Percentiles rank a stretch among this genome's conserved stretches.
These are phyloP conservation scores for Avena eriantha DNA, from an alignment of 176 grass and related monocot species.

Conservation along the genomic window DNA sequence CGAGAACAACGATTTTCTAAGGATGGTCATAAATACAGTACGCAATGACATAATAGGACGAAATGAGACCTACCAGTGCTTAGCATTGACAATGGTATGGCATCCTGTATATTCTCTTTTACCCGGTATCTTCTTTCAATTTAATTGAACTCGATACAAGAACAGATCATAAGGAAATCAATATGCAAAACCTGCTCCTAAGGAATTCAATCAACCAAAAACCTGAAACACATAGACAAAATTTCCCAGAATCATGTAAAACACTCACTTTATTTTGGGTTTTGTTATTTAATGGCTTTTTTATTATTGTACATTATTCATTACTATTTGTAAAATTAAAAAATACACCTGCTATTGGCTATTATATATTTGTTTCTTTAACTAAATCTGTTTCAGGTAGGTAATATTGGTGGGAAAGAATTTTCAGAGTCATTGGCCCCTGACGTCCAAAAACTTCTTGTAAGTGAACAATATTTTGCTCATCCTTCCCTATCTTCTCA, in stretches of 20 bases:
- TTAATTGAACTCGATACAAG: conserved; percentile 35
- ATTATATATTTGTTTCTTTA: conserved; percentile 32
- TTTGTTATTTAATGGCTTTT: conserved; percentile 10
- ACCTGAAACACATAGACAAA: not conserved
- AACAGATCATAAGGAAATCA: conserved; percentile 5
- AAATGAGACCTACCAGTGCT: conserved; percentile 97
- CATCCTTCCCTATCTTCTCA: conserved; percentile 27
- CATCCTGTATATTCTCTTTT: conserved; percentile 27
- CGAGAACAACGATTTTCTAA: conserved; percentile 95
- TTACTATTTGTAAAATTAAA: not conserved
- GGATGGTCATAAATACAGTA: conserved; percentile 99
- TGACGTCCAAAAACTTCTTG: conserved; percentile 97
- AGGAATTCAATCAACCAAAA: conserved; percentile 29
- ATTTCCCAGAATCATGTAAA: conserved; percentile 5
- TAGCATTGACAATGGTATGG: conserved; percentile 98
- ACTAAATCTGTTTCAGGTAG: conserved; percentile 76
- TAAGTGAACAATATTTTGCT: conserved; percentile 49
- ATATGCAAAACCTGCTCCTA: not conserved
- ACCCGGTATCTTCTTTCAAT: conserved; percentile 17
- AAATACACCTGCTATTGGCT: not conserved
- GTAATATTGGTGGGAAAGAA: conserved; percentile 99
- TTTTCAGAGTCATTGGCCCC: conserved; percentile 99
- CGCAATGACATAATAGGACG: conserved; percentile 98
- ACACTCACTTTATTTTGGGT: conserved; percentile 19
- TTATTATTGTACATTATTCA: not conserved